Evolutionary conservation across 164 flowering plant genomes (phyloP), one percentile per base, ranked within the genome.

Genomic region (Magnolia kwangsiensis): DNA sequence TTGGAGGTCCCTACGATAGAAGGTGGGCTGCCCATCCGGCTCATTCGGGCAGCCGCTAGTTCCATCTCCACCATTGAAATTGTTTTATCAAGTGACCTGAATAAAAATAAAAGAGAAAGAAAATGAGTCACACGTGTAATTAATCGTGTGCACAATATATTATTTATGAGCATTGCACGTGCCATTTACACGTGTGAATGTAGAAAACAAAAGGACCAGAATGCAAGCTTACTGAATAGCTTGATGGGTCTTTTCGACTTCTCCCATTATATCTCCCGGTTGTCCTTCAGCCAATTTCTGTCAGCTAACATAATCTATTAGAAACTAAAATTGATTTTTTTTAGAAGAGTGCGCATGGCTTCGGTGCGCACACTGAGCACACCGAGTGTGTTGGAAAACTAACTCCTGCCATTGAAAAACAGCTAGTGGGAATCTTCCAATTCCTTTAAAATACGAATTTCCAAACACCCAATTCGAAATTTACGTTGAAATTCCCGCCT

Each of bases 41-140:
- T 79, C 18, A 88, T 81, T 3, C 92, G 84, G 31, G 87, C 85
- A 9, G 69, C 86, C 55, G 90, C 89, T 50, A 92, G 65, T 78
- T 91, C 92, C 92, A 85, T 90, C 80, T 93, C 94, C 76, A 92
- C 73, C 4, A 68, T 77, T 13, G 95, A 89, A 18, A 93, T 79
- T 20, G 90, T 85, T 82, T 85, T 90, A 16, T 93, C 98, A 64
- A 93, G 87, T 50, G 93, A 82, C 67, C 98, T 93, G 77, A 45
- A 10, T 13, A 20, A 24, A 2, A 51, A 29, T 55, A 55, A 55
- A 11, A 27, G 9, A 63, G 66, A 51, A 21, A 59, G 10, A 16
- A 18, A 24, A 10, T 21, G 69, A 66, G 69, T 11, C 9, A 27
- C 19, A 2, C n/a, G 21, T 27, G 21, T 19, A 18, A 9, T 63